phyloP scores from a whole-genome alignment of 768 basidiomycete species.

The Tulasnella sp. region DNA sequence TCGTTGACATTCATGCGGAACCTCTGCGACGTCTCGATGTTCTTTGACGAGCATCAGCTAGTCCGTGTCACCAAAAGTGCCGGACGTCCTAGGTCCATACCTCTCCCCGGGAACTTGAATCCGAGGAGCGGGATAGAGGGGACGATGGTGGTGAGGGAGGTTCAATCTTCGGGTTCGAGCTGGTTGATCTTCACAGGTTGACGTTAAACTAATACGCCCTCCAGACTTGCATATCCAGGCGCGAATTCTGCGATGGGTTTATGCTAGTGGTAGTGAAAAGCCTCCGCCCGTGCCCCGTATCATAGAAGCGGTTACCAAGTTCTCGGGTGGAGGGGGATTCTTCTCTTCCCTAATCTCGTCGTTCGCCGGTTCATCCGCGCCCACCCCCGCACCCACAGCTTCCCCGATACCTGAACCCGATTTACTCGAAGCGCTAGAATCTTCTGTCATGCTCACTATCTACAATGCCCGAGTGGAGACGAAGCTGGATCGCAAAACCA shows the following conservation, averaged over 20 bases:
- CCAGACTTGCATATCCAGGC: constrained; percentile 67
- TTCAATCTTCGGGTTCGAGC: constrained; percentile 41
- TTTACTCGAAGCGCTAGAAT: constrained; percentile 32
- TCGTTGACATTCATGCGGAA: constrained; percentile 87
- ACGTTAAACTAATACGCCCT: neutral
- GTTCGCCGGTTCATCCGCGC: constrained; percentile 25
- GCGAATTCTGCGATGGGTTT: constrained; percentile 69
- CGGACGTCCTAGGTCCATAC: constrained; percentile 39
- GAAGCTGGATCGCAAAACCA: constrained; percentile 49
- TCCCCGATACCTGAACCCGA: constrained; percentile 22
- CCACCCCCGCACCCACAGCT: constrained; percentile 28
- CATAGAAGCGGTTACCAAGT: neutral
- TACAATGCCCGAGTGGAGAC: constrained; percentile 58
- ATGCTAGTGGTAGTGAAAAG: constrained; percentile 51
- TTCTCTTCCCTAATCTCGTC: constrained; percentile 33
- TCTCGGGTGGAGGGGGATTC: constrained; percentile 25
- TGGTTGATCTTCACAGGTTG: neutral
- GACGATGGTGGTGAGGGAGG: constrained; percentile 53
- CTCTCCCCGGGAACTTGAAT: constrained; percentile 41
- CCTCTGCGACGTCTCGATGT: constrained; percentile 64
- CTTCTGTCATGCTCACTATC: constrained; percentile 47
- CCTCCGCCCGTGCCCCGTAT: constrained; percentile 26
- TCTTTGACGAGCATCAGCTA: constrained; percentile 65
- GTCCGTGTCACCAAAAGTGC: constrained; percentile 51
- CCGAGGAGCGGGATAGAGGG: constrained; percentile 40